Evolutionary conservation across 192 early-diverging fungal genomes (phyloP).

Genomic region (Entomortierella parvispora): DNA sequence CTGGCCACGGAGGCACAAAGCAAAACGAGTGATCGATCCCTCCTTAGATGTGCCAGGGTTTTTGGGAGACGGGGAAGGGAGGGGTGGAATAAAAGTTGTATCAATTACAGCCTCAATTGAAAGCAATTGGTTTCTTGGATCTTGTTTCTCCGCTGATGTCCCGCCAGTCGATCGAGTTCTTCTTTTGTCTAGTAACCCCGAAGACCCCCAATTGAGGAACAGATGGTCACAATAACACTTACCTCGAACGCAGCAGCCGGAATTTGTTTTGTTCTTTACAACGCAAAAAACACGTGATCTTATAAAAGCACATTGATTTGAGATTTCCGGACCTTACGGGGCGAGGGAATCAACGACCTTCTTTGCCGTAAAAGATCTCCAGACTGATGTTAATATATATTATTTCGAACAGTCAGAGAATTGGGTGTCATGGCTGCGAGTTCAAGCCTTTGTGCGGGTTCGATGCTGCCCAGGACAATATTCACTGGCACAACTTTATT

Average conservation of each 20-base stretch:
- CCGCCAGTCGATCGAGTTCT: too few relatives aligned
- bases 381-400: slow-evolving; percentile 42
- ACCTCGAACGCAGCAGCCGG: not conserved
- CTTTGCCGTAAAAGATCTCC: slow-evolving; percentile 55
- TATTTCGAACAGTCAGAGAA: slow-evolving; percentile 49
- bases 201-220: too few relatives aligned
- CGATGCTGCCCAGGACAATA: slow-evolving; percentile 49
- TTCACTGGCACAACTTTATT: slow-evolving; percentile 35
- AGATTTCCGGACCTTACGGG: slow-evolving; percentile 29
- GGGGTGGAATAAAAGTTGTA: too few relatives aligned
- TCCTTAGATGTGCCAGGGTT: too few relatives aligned
- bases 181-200: too few relatives aligned
- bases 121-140: too few relatives aligned
- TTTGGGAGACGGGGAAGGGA: too few relatives aligned
- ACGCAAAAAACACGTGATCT: slow-evolving; percentile 52
- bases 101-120: too few relatives aligned
- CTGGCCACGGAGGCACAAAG: too few relatives aligned
- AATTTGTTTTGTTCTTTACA: slow-evolving; percentile 26
- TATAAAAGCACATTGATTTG: slow-evolving; percentile 55
- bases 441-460: slow-evolving; percentile 43
- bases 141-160: too few relatives aligned
- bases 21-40: too few relatives aligned
- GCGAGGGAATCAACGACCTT: slow-evolving; percentile 50
- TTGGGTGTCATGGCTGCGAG: slow-evolving; percentile 52
- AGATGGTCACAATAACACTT: slow-evolving; percentile 8